A percentile compares a stretch with the other conserved stretches of the same genome.
phyloP scores from a whole-genome alignment of 352 stramenopile species.

The Phytophthora syringae region DNA sequence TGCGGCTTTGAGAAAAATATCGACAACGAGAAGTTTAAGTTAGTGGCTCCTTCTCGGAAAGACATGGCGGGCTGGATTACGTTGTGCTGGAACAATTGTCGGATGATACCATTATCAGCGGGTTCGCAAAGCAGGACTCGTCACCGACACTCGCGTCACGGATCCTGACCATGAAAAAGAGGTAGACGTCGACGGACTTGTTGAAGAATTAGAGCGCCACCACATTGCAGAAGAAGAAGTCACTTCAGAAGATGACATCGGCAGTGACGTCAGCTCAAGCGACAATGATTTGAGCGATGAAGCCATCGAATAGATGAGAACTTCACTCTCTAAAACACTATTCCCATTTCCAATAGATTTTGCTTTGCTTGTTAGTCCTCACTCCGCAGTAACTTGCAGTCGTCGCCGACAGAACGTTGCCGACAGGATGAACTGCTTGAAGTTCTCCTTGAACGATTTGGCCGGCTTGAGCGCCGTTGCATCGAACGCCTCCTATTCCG shows the following conservation, averaged over 20 bases:
- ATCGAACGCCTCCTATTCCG: conserved; percentile 79
- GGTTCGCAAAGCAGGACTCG: not conserved
- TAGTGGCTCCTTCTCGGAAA: not conserved
- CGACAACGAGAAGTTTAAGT: not conserved
- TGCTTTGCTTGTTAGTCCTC: too few species aligned
- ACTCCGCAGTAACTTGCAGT: too few species aligned
- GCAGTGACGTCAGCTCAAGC: not conserved
- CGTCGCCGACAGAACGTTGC: conserved; percentile 76
- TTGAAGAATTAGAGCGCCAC: conserved; percentile 2
- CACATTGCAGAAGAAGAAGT: conserved; percentile 4
- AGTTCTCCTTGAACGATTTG: conserved; percentile 82
- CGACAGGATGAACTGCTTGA: conserved; percentile 85
- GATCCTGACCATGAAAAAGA: not conserved
- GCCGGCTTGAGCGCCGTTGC: conserved; percentile 79
- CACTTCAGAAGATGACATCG: not conserved
- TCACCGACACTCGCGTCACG: not conserved
- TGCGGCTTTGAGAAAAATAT: not conserved
- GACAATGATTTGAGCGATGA: not conserved
- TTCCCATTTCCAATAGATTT: too few species aligned
- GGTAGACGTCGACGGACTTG: not conserved
- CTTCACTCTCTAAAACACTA: not conserved
- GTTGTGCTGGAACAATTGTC: not conserved
- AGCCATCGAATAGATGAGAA: not conserved
- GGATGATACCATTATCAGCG: not conserved
- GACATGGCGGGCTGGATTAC: not conserved